A percentile compares a stretch with the other conserved stretches of the same genome.
phyloP scores from a whole-genome alignment of 148 eudicot species.

The Silene uniflora region DNA sequence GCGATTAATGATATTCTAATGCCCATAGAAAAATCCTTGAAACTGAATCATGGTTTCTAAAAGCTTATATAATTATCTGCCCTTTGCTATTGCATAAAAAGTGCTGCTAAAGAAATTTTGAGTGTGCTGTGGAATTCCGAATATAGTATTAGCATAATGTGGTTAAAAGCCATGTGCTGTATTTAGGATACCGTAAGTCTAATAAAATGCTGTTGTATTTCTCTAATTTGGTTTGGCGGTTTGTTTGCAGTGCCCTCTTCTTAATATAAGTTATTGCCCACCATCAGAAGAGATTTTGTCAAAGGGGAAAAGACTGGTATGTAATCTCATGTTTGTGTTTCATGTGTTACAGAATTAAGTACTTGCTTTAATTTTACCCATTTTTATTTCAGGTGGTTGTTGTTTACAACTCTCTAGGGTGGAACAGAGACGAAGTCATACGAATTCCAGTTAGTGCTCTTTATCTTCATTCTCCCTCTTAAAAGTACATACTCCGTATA shows the following conservation, averaged over 20 bases:
- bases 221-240: conserved; percentile 21
- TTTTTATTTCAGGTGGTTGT: conserved; percentile 48
- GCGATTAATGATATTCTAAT: not conserved
- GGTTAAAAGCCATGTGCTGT: not conserved
- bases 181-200: conserved; percentile 7
- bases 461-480: conserved; percentile 7
- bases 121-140: not conserved
- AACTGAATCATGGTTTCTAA: not conserved
- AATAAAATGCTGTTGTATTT: not conserved
- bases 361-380: not conserved
- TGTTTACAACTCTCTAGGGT: conserved; percentile 73
- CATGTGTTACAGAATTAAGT: not conserved
- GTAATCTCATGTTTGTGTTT: conserved; percentile 9
- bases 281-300: conserved; percentile 60
- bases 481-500: not conserved
- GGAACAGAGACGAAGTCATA: conserved; percentile 69
- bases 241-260: conserved; percentile 67
- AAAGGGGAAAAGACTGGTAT: conserved; percentile 57
- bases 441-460: conserved; percentile 57
- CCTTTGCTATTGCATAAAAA: not conserved
- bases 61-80: not conserved
- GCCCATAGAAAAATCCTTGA: not conserved
- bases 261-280: conserved; percentile 73
- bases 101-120: not conserved
- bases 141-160: not conserved